These are phyloP conservation scores for Cornus florida DNA, from an alignment of 148 eudicot species.

Conservation along the genomic window DNA sequence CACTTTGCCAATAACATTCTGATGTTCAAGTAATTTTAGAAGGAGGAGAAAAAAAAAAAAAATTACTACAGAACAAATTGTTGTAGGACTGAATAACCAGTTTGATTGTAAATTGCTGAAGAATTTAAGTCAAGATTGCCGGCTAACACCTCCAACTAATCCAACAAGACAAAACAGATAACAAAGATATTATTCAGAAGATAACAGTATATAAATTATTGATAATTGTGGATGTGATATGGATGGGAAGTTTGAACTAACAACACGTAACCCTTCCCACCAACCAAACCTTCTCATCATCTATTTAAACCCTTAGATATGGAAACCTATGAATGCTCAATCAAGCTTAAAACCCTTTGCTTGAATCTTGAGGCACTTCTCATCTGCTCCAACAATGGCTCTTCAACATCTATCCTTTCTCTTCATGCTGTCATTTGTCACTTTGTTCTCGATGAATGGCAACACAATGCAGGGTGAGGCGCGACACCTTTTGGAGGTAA, in stretches of 20 bases:
- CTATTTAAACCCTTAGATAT: not conserved
- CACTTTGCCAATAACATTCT: no score
- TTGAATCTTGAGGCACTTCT: not conserved
- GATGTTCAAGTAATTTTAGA: no score
- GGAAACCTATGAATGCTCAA: not conserved
- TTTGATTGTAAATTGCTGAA: no score
- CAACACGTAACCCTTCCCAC: not conserved
- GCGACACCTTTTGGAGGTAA: slow-evolving; percentile 18
- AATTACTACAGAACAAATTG: no score
- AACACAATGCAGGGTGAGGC: slow-evolving; percentile 15
- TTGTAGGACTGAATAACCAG: no score
- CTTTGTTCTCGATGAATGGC: slow-evolving; percentile 8
- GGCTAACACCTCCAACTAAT: not conserved
- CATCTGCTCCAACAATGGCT: slow-evolving; percentile 8
- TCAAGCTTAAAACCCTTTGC: not conserved
- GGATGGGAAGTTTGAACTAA: slow-evolving; percentile 14
- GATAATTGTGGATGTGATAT: not conserved
- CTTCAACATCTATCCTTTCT: not conserved
- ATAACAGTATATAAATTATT: not conserved
- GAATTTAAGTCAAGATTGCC: not conserved
- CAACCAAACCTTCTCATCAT: not conserved
- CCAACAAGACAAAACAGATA: not conserved
- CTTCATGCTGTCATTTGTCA: slow-evolving; percentile 9
- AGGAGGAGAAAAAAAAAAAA: no score
- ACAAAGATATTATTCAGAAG: not conserved